Base-by-base conservation (phyloP, 2,329 filamentous ascomycete species). In the Pyricularia sp. region DNA sequence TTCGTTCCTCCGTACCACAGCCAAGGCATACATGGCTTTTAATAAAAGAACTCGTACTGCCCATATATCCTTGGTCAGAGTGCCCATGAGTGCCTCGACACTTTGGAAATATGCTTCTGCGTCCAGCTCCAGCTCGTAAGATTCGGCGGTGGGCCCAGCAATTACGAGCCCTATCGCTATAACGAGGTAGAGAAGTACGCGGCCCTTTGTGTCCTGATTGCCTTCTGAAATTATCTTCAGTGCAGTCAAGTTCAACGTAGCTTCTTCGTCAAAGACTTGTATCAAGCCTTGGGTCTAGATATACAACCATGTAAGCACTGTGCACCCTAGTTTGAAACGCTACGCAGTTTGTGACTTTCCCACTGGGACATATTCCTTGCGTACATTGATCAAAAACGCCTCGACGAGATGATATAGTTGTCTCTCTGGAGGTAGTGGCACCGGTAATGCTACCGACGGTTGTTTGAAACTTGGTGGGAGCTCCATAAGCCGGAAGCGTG, bases 21-120 rank as follows among this genome's bases (percentile, higher is more conserved):
- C 78, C 19, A 89, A 74, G 80, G 83, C 84, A 69, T 88, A 89
- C 2, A 88, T 73, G 0, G 85, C 79, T 82, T 88, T 88, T 44
- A 89, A 74, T 0, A 84, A 74, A 59, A 88, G 74, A 2, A 84
- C 84, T 70, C 88, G 85, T 61, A 89, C 79, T 13, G 84, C 84
- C 82, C 85, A 87, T 66, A 88, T 82, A 65, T 86, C 82, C 28
- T 64, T 59, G 28, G 26, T 40, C 49, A 16, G 33, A 24, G 10
- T 40, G 49, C 28, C 16, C 31, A 35, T 26, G 28, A 19, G 28
- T 62, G 28, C 33, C 19, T 49, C 44, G 63, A 44, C 63, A 24
- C 53, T 64, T 26, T 64, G 63, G 16, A 60, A 64, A 35, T 60
- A 64, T n/a, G 63, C 63, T 22, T 64, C 63, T 16, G 63, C 55